Conservation (phyloP, 179 eudicot species). For the Beta corolliflora region DNA sequence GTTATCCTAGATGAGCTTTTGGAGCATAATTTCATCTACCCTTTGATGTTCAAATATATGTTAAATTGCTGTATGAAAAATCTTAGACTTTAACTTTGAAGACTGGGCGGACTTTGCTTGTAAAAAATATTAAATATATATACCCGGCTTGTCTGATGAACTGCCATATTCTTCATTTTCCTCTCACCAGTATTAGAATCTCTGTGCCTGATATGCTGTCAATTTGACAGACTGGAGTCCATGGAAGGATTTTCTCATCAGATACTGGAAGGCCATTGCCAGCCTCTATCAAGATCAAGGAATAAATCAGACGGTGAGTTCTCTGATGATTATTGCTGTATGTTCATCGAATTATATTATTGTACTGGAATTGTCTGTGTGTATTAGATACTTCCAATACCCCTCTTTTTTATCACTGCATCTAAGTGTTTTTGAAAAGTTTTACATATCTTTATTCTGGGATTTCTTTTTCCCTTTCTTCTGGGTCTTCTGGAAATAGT, state of each 20-base stretch:
- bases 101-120: too few relatives aligned
- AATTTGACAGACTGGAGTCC: constrained; percentile 74
- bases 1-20: too few relatives aligned
- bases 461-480: not conserved
- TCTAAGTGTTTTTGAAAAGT: not conserved
- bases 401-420: not conserved
- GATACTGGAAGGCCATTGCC: constrained; percentile 78
- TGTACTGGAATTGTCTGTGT: not conserved
- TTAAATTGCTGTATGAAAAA: not conserved
- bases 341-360: not conserved
- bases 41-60: not conserved
- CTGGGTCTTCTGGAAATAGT: not conserved
- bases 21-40: too few relatives aligned
- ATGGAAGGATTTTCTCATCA: constrained; percentile 81
- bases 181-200: not conserved
- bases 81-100: not conserved
- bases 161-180: not conserved
- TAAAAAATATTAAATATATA: not conserved
- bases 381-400: not conserved
- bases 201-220: constrained; percentile 10
- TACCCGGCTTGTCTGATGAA: not conserved
- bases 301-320: constrained; percentile 72
- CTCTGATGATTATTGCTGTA: not conserved
- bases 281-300: constrained; percentile 69
- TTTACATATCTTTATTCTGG: not conserved